Evolutionary conservation across 345 rosid genomes (phyloP).

Genomic region (Gossypium stocksii): DNA sequence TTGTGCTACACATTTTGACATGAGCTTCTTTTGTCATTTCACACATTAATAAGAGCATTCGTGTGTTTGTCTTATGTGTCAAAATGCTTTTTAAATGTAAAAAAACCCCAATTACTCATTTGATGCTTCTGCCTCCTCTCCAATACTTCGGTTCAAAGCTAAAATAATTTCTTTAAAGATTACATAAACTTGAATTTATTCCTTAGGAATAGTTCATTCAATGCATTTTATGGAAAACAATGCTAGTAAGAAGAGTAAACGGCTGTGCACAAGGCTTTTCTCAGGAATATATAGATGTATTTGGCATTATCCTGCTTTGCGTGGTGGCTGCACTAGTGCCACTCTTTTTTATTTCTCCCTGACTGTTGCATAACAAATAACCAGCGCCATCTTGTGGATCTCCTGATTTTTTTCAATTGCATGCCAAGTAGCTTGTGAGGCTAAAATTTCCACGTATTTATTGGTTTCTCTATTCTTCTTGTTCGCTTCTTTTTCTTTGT

Average conservation of each 20-base stretch:
- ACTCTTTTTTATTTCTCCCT: too few relatives aligned
- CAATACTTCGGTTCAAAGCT: background rate
- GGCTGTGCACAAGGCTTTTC: background rate
- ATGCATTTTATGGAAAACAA: background rate
- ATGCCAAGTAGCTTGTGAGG: background rate
- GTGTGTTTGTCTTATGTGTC: background rate
- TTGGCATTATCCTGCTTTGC: too few relatives aligned
- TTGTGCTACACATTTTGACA: background rate
- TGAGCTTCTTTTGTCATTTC: background rate
- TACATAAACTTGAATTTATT: background rate
- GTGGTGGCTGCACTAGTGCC: too few relatives aligned
- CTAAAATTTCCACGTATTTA: background rate
- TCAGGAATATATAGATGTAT: background rate
- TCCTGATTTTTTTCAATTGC: background rate
- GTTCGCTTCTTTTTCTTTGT: conserved; percentile 19
- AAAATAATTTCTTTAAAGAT: background rate
- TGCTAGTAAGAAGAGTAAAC: background rate
- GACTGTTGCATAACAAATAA: background rate
- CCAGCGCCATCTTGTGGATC: background rate
- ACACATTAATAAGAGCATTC: background rate
- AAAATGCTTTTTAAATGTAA: background rate
- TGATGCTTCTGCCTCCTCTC: background rate
- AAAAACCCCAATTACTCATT: background rate
- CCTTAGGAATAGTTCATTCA: background rate
- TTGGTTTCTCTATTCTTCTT: background rate